phyloP scores from a whole-genome alignment of 2,329 filamentous ascomycete species.

The Arthrobotrys musiformis region DNA sequence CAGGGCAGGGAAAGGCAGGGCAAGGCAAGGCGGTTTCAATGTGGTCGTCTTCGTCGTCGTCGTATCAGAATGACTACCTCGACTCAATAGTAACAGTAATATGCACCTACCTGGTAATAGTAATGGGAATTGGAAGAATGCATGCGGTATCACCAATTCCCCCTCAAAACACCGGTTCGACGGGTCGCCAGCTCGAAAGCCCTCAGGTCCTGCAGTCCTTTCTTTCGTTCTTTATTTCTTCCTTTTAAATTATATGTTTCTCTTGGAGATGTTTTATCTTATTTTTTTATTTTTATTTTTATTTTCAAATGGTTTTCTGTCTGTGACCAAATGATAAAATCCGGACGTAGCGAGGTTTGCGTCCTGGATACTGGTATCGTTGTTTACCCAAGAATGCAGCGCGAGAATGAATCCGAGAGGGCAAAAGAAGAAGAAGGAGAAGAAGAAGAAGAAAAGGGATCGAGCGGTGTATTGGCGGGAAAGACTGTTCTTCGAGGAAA shows the following conservation, averaged over 20 bases:
- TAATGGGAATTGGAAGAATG: conserved; percentile 9
- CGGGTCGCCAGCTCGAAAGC: neutral
- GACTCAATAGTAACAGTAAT: neutral
- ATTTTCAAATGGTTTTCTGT: neutral
- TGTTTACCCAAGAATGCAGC: neutral
- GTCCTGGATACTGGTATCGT: neutral
- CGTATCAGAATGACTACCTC: neutral
- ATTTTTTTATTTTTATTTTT: neutral
- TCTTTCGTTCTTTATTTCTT: no score
- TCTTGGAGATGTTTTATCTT: no score
- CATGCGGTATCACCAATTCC: conserved; percentile 22
- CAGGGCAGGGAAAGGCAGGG: no score
- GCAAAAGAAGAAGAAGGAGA: no score
- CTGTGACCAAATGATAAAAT: neutral
- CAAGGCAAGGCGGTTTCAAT: no score
- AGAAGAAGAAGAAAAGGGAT: no score
- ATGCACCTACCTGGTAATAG: conserved; percentile 9
- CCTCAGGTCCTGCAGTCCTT: neutral
- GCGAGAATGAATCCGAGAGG: neutral
- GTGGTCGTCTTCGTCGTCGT: no score
- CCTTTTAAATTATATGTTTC: no score
- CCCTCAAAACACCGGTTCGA: neutral
- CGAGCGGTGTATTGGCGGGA: neutral
- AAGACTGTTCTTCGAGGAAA: neutral
- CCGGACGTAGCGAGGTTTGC: neutral